Conservation (phyloP, 768 basidiomycete species). For the Rhizopogon rudus region DNA sequence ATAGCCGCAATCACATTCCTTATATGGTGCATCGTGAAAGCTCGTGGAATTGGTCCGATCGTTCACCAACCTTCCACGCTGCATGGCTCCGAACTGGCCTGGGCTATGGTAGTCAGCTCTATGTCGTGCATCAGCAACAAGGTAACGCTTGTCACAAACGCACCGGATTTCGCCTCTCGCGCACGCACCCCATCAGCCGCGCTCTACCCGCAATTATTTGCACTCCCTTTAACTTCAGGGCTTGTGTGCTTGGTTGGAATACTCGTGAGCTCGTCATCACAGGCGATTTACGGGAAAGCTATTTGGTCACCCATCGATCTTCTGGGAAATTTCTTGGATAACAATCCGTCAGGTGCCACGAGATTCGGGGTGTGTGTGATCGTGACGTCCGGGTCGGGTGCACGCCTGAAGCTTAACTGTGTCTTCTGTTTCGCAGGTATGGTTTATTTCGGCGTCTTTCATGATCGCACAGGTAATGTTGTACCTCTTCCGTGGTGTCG, state of each 20-base stretch:
- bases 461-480: slow-evolving; percentile 63
- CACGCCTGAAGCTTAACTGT: neutral
- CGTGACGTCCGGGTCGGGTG: neutral
- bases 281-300: slow-evolving; percentile 69
- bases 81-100: slow-evolving; percentile 64
- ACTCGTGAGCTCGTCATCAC: slow-evolving; percentile 73
- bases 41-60: slow-evolving; percentile 73
- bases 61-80: slow-evolving; percentile 58
- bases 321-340: slow-evolving; percentile 63
- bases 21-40: slow-evolving; percentile 74
- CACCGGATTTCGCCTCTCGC: slow-evolving; percentile 72
- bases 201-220: slow-evolving; percentile 60
- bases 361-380: slow-evolving; percentile 51
- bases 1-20: slow-evolving; percentile 68
- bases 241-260: slow-evolving; percentile 78
- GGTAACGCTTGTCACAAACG: slow-evolving; percentile 73
- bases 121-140: slow-evolving; percentile 81
- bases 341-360: slow-evolving; percentile 54
- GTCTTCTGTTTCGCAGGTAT: slow-evolving; percentile 39
- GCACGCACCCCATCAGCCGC: slow-evolving; percentile 53
- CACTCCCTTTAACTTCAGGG: slow-evolving; percentile 69
- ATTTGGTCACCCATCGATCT: slow-evolving; percentile 80
- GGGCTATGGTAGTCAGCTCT: slow-evolving; percentile 69
- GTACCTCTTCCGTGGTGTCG: neutral
- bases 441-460: slow-evolving; percentile 77